Evolutionary conservation across 495 filamentous ascomycete species (phyloP), one percentile per base, ranked within the genome.

Genomic region (Hyaloscypha bicolor): DNA sequence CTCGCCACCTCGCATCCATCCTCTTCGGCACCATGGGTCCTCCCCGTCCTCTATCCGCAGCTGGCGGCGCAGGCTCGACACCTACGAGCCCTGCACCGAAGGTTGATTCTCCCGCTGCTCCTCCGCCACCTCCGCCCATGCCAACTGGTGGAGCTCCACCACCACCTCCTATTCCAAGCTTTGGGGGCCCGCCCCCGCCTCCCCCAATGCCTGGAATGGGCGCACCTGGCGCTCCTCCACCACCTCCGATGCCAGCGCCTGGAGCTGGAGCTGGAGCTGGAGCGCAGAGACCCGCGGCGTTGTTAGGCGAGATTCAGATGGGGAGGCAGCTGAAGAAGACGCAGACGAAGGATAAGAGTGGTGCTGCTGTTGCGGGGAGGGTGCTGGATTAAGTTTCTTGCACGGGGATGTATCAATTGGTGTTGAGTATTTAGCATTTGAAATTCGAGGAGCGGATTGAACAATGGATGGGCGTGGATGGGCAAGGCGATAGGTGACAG

Each of bases 1-100:
- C 95, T 55, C 94, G 94, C 68, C 91, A 96, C 66, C 88, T 99
- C 39, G 95, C 95, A 21, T 93, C 91, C 42, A 95, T 93, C 67
- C 86, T 99, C 35, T 98, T 99, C 77, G 94, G 95, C 64, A 96
- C 94, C 60, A 99, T 99, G 95, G 95, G 85, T 11, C 95, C 95
- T 52, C 95, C 95, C 25, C 88, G 94, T 60, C 93, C 96, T 39
- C 76, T 97, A 31, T 94, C 91, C 58, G 90, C 91, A 9, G 87
- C 90, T 79, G 93, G 91, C 58, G 89, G 90, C 71, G 78, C 82
- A 51, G 75, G 82, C n/a, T 81, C 85, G 14, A 79, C 80, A 11
- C 79, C 82, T 29, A 74, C 69, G 6, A 72, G 69, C 29, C 72
- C 72, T 14, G 67, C 67, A 19, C 64, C 62, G 72, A 58, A 68